A percentile compares a stretch with the other conserved stretches of the same genome.
These are phyloP conservation scores for Alternaria postmessia DNA, from an alignment of 2,329 filamentous ascomycete species.

Conservation along the genomic window DNA sequence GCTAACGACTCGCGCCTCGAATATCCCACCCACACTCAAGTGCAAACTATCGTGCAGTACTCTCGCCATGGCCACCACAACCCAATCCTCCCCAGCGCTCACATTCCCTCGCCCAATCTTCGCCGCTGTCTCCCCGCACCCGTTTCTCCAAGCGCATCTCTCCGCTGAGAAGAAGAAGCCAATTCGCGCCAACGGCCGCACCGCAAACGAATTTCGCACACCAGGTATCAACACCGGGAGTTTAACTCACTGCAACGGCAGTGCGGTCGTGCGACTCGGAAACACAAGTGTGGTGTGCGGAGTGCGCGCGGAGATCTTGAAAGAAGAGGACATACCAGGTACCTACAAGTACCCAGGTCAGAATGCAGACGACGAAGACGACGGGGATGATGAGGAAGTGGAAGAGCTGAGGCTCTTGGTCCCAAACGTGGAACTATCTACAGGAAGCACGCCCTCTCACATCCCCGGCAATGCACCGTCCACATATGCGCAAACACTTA, in stretches of 20 bases:
- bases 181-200: conserved; percentile 82
- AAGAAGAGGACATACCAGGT: conserved; percentile 75
- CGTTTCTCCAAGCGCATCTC: conserved; percentile 90
- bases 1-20: not conserved
- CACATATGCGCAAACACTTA: conserved; percentile 82
- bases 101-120: conserved; percentile 74
- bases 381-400: conserved; percentile 48
- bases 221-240: conserved; percentile 84
- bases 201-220: conserved; percentile 71
- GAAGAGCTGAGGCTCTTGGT: conserved; percentile 75
- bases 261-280: conserved; percentile 84
- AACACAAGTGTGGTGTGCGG: conserved; percentile 96
- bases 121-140: conserved; percentile 86
- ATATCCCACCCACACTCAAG: not conserved
- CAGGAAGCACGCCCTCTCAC: conserved; percentile 85
- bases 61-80: conserved; percentile 33
- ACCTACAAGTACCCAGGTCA: conserved; percentile 52
- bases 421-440: conserved; percentile 91
- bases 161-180: conserved; percentile 66
- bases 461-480: conserved; percentile 84
- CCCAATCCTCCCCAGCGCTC: conserved; percentile 45
- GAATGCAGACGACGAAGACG: conserved; percentile 18
- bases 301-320: conserved; percentile 83
- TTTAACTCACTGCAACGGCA: conserved; percentile 88
- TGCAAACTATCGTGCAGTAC: not conserved